Conservation (phyloP, 176 grass and related monocot genomes). For the Luzula sylvatica region DNA sequence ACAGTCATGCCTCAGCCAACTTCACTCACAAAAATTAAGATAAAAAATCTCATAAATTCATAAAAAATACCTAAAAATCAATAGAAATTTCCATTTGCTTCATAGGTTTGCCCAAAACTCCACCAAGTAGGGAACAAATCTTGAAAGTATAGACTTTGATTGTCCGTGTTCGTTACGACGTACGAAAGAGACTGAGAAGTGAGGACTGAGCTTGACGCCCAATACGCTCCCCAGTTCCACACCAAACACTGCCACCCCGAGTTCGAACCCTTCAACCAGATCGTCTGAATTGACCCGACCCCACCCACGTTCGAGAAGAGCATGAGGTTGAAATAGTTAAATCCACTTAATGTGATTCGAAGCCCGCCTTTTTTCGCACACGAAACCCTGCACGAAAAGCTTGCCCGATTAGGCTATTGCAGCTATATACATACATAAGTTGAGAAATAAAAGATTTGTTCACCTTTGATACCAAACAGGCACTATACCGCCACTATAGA, state of each 20-base stretch:
- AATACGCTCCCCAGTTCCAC: constrained; percentile 53
- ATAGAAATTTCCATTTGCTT: constrained; percentile 34
- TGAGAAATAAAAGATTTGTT: background rate
- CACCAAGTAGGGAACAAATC: constrained; percentile 25
- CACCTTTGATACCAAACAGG: constrained; percentile 41
- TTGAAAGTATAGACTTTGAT: constrained; percentile 22
- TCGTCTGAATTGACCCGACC: constrained; percentile 24
- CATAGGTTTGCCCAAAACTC: constrained; percentile 35
- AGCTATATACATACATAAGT: background rate
- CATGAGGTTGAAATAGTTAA: constrained; percentile 34
- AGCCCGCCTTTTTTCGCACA: constrained; percentile 41
- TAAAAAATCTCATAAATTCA: background rate
- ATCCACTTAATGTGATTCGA: constrained; percentile 26
- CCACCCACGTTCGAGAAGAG: constrained; percentile 43
- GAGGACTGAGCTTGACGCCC: constrained; percentile 32
- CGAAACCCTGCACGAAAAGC: constrained; percentile 17
- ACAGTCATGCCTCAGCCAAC: background rate
- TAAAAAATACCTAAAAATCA: background rate
- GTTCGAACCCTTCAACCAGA: constrained; percentile 38
- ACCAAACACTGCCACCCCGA: constrained; percentile 27
- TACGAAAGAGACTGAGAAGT: constrained; percentile 43
- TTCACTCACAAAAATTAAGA: background rate
- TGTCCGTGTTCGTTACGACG: constrained; percentile 33
- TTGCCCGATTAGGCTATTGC: background rate
- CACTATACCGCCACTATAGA: constrained; percentile 42